Evolutionary conservation across 2,329 filamentous ascomycete species (phyloP).

Genomic region (Acephala macrosclerotiorum): DNA sequence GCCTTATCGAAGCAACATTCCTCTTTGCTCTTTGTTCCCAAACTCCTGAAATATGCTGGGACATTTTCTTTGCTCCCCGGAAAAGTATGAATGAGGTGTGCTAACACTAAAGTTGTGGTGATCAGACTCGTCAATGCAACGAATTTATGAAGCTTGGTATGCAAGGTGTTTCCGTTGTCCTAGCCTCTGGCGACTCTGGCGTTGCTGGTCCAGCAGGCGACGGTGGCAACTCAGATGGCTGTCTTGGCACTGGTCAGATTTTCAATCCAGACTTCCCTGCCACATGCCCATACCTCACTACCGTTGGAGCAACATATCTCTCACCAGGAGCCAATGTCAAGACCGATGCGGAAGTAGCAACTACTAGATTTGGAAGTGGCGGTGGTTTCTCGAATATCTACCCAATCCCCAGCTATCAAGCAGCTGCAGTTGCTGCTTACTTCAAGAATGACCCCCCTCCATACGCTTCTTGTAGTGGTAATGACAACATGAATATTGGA

Average conservation of each 20-base stretch:
- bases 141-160: conserved; percentile 70
- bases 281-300: conserved; percentile 73
- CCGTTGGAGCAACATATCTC: conserved; percentile 66
- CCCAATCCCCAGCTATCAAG: conserved; percentile 32
- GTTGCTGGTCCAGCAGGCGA: conserved; percentile 31
- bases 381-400: conserved; percentile 57
- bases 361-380: conserved; percentile 49
- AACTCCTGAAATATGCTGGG: too few relatives aligned
- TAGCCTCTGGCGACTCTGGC: conserved; percentile 65
- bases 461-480: conserved; percentile 30
- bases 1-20: too few relatives aligned
- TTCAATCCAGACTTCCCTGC: conserved; percentile 64
- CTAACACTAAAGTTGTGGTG: too few relatives aligned
- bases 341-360: conserved; percentile 45
- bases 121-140: conserved; percentile 67
- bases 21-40: too few relatives aligned
- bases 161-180: conserved; percentile 68
- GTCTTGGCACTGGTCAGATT: conserved; percentile 33
- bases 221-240: conserved; percentile 25
- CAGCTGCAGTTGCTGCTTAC: conserved; percentile 34
- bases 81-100: too few relatives aligned
- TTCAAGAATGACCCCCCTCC: conserved; percentile 36
- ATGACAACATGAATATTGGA: conserved; percentile 23
- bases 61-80: too few relatives aligned
- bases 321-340: conserved; percentile 47